Evolutionary conservation across 2,329 filamentous ascomycete species (phyloP).

Genomic region (Keithomyces neogunnii): DNA sequence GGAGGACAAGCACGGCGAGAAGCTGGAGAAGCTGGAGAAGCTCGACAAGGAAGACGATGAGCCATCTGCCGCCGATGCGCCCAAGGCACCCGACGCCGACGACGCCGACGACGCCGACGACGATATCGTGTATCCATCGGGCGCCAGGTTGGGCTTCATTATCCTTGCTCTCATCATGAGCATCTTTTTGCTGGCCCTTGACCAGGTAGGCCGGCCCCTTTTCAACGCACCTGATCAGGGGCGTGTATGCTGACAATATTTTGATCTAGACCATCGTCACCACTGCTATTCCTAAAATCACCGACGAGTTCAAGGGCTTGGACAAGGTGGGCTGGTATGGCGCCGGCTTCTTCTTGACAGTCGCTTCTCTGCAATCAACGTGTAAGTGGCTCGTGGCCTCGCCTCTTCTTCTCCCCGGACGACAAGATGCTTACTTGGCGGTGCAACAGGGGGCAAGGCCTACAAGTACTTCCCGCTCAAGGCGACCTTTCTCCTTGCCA

Average conservation of each 20-base stretch:
- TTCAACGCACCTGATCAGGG: neutral
- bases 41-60: constrained; percentile 6
- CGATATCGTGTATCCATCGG: constrained; percentile 30
- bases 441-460: constrained; percentile 35
- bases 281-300: constrained; percentile 49
- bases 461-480: constrained; percentile 45
- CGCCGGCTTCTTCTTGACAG: constrained; percentile 42
- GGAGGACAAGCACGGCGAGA: constrained; percentile 2
- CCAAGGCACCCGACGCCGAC: neutral
- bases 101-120: constrained; percentile 10
- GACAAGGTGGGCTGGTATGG: constrained; percentile 52
- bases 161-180: constrained; percentile 37
- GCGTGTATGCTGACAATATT: constrained; percentile 25
- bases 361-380: constrained; percentile 35
- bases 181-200: constrained; percentile 5
- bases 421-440: constrained; percentile 26
- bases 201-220: constrained; percentile 25
- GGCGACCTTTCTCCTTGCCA: constrained; percentile 36
- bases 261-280: constrained; percentile 43
- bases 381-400: constrained; percentile 20
- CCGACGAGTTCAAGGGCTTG: constrained; percentile 41
- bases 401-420: neutral
- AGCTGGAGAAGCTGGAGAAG: neutral
- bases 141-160: constrained; percentile 31
- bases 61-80: neutral